phyloP scores from a whole-genome alignment of 2,329 filamentous ascomycete genomes.

The Byssothecium circinans region DNA sequence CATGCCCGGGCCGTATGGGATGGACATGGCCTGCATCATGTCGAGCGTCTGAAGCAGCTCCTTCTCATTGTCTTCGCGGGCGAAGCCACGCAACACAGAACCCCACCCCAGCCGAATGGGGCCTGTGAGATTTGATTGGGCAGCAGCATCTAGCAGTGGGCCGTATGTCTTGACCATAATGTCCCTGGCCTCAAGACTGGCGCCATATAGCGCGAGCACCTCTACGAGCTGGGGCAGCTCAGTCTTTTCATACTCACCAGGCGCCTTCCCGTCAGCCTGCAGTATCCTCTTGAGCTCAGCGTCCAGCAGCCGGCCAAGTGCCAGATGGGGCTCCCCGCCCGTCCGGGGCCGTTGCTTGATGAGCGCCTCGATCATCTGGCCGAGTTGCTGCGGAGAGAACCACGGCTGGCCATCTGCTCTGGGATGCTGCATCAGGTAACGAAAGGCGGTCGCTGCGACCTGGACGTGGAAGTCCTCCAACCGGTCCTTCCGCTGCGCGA shows the following conservation, averaged over 20 bases:
- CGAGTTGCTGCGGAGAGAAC: slow-evolving; percentile 27
- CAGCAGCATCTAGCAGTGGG: slow-evolving; percentile 4
- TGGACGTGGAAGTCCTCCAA: slow-evolving; percentile 51
- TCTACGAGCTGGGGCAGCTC: slow-evolving; percentile 15
- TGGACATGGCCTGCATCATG: slow-evolving; percentile 50
- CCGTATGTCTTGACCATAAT: slow-evolving; percentile 18
- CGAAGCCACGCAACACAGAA: slow-evolving; percentile 62
- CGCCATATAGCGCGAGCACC: slow-evolving; percentile 28
- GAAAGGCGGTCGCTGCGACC: slow-evolving; percentile 61
- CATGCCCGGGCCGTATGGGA: slow-evolving; percentile 43
- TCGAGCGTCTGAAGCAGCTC: slow-evolving; percentile 61
- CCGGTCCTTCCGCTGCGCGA: slow-evolving; percentile 23
- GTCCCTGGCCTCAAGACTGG: slow-evolving; percentile 28
- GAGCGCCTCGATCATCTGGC: slow-evolving; percentile 15
- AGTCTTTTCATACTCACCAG: neutral
- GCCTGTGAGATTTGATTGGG: slow-evolving; percentile 2
- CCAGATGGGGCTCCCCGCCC: slow-evolving; percentile 42
- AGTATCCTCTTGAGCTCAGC: slow-evolving; percentile 18
- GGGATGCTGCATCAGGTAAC: slow-evolving; percentile 55
- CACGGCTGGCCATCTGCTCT: slow-evolving; percentile 31
- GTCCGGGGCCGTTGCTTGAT: slow-evolving; percentile 36
- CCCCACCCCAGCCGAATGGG: slow-evolving; percentile 21
- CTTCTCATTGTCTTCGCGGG: slow-evolving; percentile 59
- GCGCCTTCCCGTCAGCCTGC: neutral
- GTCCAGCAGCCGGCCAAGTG: slow-evolving; percentile 46